Conservation (phyloP, 2,329 filamentous ascomycete genomes). For the Sporothrix pseudoabietina region DNA sequence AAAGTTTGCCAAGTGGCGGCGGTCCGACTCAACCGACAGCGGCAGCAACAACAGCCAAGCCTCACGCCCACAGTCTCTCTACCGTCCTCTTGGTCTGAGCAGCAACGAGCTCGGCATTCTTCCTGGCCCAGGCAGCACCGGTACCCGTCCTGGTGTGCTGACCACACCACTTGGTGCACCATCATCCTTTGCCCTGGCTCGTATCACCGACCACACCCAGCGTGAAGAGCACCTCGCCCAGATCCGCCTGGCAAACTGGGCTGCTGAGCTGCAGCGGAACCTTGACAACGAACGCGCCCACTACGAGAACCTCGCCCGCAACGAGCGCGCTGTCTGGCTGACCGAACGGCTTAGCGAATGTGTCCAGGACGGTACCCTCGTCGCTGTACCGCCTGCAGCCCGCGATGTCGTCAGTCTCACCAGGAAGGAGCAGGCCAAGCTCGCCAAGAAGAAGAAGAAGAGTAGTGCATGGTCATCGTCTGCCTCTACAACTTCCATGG, state of each 20-base stretch:
- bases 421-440: neutral
- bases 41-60: constrained; percentile 28
- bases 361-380: constrained; percentile 64
- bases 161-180: constrained; percentile 38
- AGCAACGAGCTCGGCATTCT: constrained; percentile 17
- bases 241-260: constrained; percentile 79
- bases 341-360: constrained; percentile 67
- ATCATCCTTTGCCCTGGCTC: constrained; percentile 61
- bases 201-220: constrained; percentile 52
- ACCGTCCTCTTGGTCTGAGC: constrained; percentile 24
- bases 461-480: constrained; percentile 28
- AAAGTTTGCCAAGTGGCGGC: constrained; percentile 75
- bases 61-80: constrained; percentile 36
- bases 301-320: constrained; percentile 64
- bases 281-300: constrained; percentile 71
- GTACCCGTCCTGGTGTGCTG: constrained; percentile 31
- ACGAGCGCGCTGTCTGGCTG: constrained; percentile 69
- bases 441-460: constrained; percentile 29
- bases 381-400: constrained; percentile 46
- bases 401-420: constrained; percentile 17
- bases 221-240: constrained; percentile 43
- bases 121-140: neutral
- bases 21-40: constrained; percentile 34
- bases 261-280: constrained; percentile 75
- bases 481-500: neutral